Base-by-base conservation (phyloP, 306 rosid genomes). In the Abrus pulchellus region DNA sequence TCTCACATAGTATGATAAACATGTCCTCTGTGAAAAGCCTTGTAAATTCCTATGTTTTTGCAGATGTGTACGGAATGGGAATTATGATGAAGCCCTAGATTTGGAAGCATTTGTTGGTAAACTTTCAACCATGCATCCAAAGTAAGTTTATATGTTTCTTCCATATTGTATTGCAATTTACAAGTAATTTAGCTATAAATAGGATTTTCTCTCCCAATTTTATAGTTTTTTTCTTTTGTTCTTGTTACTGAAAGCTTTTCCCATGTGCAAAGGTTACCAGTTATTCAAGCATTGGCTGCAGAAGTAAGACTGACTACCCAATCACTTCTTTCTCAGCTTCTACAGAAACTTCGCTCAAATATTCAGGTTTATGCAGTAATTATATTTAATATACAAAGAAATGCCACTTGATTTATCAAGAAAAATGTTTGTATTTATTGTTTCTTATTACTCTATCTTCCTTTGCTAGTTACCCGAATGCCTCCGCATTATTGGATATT, bases 11-110 rank as follows among this genome's bases (percentile, higher is more conserved):
- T 49, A 43, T 69, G 62, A 47, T 20, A 7, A 76, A 57, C 63
- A 49, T 20, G 56, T 62, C 49, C n/a, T 72, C 50, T 80, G 7
- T 72, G 47, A 81, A 60, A 68, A 76, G 72, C 83, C 48, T 70
- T 47, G 32, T 33, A 74, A 64, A 59, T 73, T 73, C 49, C 60
- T 29, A 32, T 84, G 30, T 52, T 75, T 83, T 60, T 82, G 85
- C 89, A 93, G 99, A 71, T 95, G 99, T 83, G 97, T 95, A 73
- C 85, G 97, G 81, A 95, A 95, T 89, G 99, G 98, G 83, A 95
- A 95, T 86, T 95, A 88, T 38, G 99, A 95, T 75, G 99, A 95
- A 86, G 99, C 98, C 85, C 92, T 95, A 34, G 99, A 92, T 86
- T 81, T 95, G 85, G 99, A 95, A 88, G 97, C 99, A 63, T 93